These are phyloP conservation scores for Breynia disticha DNA, from an alignment of 441 rosid genomes.

Conservation along the genomic window DNA sequence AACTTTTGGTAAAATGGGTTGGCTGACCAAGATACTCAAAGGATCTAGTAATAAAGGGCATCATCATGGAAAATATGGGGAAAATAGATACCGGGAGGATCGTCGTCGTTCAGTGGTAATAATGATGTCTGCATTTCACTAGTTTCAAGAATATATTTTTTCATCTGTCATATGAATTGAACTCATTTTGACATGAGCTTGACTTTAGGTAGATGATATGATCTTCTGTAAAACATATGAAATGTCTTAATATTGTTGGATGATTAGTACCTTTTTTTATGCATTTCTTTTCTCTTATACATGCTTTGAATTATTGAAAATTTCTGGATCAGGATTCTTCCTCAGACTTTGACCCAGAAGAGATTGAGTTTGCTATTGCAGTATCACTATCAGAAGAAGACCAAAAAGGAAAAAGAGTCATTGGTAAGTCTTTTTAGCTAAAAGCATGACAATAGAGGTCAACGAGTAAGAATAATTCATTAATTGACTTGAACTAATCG, in stretches of 20 bases:
- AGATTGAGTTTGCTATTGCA: slow-evolving; percentile 45
- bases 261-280: neutral
- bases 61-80: slow-evolving; percentile 37
- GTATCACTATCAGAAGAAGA: slow-evolving; percentile 42
- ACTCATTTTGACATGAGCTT: slow-evolving; percentile 6
- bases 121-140: neutral
- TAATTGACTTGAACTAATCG: neutral
- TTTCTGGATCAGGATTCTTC: slow-evolving; percentile 35
- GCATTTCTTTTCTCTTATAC: neutral
- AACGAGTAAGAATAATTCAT: neutral
- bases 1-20: slow-evolving; percentile 38
- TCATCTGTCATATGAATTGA: slow-evolving; percentile 3
- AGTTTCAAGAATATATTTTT: neutral
- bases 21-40: slow-evolving; percentile 59
- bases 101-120: slow-evolving; percentile 58
- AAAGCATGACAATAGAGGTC: neutral
- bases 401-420: slow-evolving; percentile 46
- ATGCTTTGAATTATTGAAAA: neutral
- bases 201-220: neutral
- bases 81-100: slow-evolving; percentile 35
- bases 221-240: slow-evolving; percentile 6
- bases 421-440: slow-evolving; percentile 32
- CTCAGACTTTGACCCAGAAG: slow-evolving; percentile 43
- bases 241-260: slow-evolving; percentile 8
- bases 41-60: slow-evolving; percentile 50